These are phyloP conservation scores for Orbilia brochopaga DNA, from an alignment of 2,329 filamentous ascomycete genomes.

Conservation along the genomic window DNA sequence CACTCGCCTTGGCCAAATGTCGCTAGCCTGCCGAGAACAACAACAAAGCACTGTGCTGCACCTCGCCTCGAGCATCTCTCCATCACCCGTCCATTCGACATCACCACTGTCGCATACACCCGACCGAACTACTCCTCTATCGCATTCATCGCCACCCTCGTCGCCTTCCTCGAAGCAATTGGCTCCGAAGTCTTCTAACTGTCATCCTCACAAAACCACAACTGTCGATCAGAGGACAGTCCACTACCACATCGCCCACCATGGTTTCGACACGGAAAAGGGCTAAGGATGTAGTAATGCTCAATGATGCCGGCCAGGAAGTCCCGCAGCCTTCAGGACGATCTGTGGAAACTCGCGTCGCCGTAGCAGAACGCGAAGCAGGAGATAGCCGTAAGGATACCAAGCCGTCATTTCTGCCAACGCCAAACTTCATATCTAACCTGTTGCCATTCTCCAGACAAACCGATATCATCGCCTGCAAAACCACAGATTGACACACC, in stretches of 20 bases:
- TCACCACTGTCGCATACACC: background rate
- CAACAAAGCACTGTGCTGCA: too few relatives aligned
- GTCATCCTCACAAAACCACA: too few relatives aligned
- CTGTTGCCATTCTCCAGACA: background rate
- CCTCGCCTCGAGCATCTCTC: background rate
- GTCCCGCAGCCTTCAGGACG: background rate
- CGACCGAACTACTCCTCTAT: too few relatives aligned
- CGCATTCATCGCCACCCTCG: too few relatives aligned
- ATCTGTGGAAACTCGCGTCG: background rate
- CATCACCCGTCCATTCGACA: background rate
- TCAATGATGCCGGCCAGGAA: constrained; percentile 9
- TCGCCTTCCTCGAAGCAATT: too few relatives aligned
- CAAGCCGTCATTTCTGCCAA: background rate
- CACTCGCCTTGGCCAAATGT: too few relatives aligned
- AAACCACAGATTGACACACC: background rate
- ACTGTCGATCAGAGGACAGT: too few relatives aligned
- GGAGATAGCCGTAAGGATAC: background rate
- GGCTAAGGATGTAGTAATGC: constrained; percentile 15
- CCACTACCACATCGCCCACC: background rate
- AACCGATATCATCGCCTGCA: background rate
- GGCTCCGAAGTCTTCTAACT: too few relatives aligned
- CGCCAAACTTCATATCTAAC: background rate
- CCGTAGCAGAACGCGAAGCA: background rate
- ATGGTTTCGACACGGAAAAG: constrained; percentile 31
- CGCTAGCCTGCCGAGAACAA: background rate